Evolutionary conservation across 441 rosid genomes (phyloP).

Genomic region (Flueggea neowawraea): DNA sequence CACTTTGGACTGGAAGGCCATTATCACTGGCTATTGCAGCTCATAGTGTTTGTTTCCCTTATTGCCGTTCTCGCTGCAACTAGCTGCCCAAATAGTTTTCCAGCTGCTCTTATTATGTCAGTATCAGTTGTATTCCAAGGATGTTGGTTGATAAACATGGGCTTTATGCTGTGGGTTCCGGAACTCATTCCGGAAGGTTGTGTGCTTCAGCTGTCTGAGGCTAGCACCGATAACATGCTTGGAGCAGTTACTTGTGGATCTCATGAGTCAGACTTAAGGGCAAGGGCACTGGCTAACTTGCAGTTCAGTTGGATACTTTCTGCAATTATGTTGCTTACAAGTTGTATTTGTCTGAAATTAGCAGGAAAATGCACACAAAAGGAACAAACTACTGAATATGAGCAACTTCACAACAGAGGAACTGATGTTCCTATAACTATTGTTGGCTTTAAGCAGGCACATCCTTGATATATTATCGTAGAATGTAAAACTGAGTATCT

Average conservation of each 20-base stretch:
- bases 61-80: constrained; percentile 51
- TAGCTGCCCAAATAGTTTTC: constrained; percentile 44
- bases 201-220: constrained; percentile 25
- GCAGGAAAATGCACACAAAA: constrained; percentile 31
- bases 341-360: constrained; percentile 48
- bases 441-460: constrained; percentile 25
- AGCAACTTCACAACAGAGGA: constrained; percentile 49
- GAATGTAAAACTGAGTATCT: not conserved
- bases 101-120: constrained; percentile 54
- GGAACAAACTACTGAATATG: constrained; percentile 44
- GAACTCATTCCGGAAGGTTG: constrained; percentile 66
- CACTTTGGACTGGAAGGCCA: constrained; percentile 89
- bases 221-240: constrained; percentile 21
- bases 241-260: constrained; percentile 64
- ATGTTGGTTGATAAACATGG: constrained; percentile 86
- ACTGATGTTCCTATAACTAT: constrained; percentile 35
- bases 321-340: constrained; percentile 52
- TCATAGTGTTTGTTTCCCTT: constrained; percentile 61
- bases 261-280: constrained; percentile 49
- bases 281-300: constrained; percentile 75
- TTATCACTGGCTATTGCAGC: constrained; percentile 83
- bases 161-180: constrained; percentile 74
- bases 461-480: constrained; percentile 16
- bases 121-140: constrained; percentile 74
- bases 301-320: constrained; percentile 91